phyloP scores from a whole-genome alignment of 352 stramenopile genomes.

The Pythium plurisporium region DNA sequence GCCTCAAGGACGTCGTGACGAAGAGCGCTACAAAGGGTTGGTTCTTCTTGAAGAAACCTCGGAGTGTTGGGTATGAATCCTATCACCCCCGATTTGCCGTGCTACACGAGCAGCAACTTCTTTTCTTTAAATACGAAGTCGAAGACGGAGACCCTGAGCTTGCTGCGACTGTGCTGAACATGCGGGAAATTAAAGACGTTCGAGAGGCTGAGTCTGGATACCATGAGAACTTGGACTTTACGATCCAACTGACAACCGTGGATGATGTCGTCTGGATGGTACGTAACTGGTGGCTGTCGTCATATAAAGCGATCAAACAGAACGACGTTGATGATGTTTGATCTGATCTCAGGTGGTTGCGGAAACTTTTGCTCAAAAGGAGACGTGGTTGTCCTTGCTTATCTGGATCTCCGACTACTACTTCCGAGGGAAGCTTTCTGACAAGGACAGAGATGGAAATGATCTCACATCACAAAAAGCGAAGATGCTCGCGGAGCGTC shows the following conservation, averaged over 20 bases:
- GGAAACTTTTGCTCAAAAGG: slow-evolving; percentile 75
- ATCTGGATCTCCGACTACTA: slow-evolving; percentile 88
- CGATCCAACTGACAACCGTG: slow-evolving; percentile 75
- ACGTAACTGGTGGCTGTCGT: too few relatives aligned
- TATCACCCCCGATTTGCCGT: slow-evolving; percentile 86
- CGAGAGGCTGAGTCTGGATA: slow-evolving; percentile 76
- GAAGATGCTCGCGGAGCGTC: slow-evolving; percentile 15
- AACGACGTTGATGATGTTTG: not conserved
- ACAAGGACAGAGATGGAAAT: slow-evolving; percentile 9
- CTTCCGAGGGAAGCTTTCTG: slow-evolving; percentile 32
- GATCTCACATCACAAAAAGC: slow-evolving; percentile 38
- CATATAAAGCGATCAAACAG: too few relatives aligned
- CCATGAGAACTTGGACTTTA: slow-evolving; percentile 81
- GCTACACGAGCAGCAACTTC: slow-evolving; percentile 64
- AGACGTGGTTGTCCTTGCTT: slow-evolving; percentile 80
- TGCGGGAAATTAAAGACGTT: slow-evolving; percentile 76
- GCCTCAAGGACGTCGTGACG: slow-evolving; percentile 68
- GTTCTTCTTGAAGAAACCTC: slow-evolving; percentile 83
- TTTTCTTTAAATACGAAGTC: slow-evolving; percentile 88
- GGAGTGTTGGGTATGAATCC: slow-evolving; percentile 53
- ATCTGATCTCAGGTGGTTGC: slow-evolving; percentile 51
- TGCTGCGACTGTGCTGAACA: slow-evolving; percentile 60
- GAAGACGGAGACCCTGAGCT: slow-evolving; percentile 51
- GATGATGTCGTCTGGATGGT: slow-evolving; percentile 81
- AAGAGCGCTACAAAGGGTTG: slow-evolving; percentile 68